These are phyloP conservation scores for Tympanopsis confertula DNA, from an alignment of 2,329 filamentous ascomycete species.

Conservation along the genomic window DNA sequence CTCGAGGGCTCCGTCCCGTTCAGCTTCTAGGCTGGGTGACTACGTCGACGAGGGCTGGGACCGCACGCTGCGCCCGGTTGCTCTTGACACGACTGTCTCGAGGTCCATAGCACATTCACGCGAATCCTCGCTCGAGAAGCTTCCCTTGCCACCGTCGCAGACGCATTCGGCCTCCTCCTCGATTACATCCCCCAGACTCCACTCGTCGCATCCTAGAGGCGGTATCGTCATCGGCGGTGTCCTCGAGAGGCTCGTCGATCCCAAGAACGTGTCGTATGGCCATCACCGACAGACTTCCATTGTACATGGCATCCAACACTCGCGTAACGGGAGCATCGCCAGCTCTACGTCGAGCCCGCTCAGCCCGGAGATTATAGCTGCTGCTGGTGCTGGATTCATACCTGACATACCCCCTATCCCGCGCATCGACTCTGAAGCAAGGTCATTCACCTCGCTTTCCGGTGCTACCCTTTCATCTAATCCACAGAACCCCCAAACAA, in stretches of 20 bases:
- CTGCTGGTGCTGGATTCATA: slow-evolving; percentile 42
- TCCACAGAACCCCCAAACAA: slow-evolving; percentile 28
- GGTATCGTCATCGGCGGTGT: slow-evolving; percentile 26
- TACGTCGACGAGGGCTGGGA: slow-evolving; percentile 41
- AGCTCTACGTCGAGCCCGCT: slow-evolving; percentile 73
- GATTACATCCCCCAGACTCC: not conserved
- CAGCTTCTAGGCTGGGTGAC: slow-evolving; percentile 35
- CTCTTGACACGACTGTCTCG: slow-evolving; percentile 21
- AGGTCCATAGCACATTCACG: slow-evolving; percentile 36
- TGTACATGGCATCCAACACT: slow-evolving; percentile 90
- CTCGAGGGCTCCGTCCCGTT: slow-evolving; percentile 36
- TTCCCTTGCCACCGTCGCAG: slow-evolving; percentile 23
- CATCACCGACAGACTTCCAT: slow-evolving; percentile 96
- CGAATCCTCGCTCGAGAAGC: slow-evolving; percentile 46
- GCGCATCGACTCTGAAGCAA: slow-evolving; percentile 18
- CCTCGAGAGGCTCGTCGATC: slow-evolving; percentile 41
- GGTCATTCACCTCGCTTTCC: slow-evolving; percentile 35
- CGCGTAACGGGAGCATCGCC: slow-evolving; percentile 74
- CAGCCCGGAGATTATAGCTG: slow-evolving; percentile 75
- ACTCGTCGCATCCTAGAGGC: not conserved
- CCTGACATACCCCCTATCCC: slow-evolving; percentile 35
- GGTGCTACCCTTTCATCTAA: slow-evolving; percentile 22
- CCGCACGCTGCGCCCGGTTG: slow-evolving; percentile 33
- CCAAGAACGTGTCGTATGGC: slow-evolving; percentile 51
- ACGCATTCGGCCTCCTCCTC: slow-evolving; percentile 26